These are phyloP conservation scores for Fallopia convolvulus DNA, from an alignment of 148 eudicot species.

Conservation along the genomic window DNA sequence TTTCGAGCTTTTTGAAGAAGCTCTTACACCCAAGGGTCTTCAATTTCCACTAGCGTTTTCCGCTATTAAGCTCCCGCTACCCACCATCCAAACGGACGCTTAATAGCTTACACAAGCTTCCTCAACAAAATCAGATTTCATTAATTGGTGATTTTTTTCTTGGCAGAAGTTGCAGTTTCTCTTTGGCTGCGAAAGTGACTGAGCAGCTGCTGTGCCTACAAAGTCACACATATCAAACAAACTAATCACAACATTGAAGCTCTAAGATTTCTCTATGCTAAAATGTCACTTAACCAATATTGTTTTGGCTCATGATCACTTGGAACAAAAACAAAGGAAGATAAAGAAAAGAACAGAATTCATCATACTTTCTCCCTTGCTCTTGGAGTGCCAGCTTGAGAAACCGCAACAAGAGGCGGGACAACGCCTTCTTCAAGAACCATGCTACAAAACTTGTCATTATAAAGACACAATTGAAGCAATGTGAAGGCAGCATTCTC, in stretches of 20 bases:
- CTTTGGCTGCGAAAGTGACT: slow-evolving; percentile 9
- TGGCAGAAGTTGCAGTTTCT: slow-evolving; percentile 8
- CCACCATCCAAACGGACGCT: too few species aligned
- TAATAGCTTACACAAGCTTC: background rate
- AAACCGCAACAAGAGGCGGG: slow-evolving; percentile 87
- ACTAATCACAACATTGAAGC: background rate
- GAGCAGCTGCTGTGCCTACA: slow-evolving; percentile 15
- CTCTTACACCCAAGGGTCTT: too few species aligned
- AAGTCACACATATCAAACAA: background rate
- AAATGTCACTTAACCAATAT: background rate
- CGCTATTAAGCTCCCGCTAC: too few species aligned
- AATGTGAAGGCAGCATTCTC: slow-evolving; percentile 86
- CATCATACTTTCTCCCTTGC: slow-evolving; percentile 84
- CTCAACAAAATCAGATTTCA: background rate
- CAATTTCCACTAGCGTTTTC: too few species aligned
- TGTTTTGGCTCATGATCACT: background rate
- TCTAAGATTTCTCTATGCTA: background rate
- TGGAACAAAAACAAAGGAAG: background rate
- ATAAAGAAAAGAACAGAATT: background rate
- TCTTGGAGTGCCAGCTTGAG: slow-evolving; percentile 87
- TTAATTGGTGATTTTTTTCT: background rate
- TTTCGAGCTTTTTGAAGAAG: too few species aligned
- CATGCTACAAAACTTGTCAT: slow-evolving; percentile 57
- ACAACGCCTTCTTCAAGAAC: slow-evolving; percentile 97
- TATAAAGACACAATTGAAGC: slow-evolving; percentile 74